Evolutionary conservation across 2,329 filamentous ascomycete genomes (phyloP).

Genomic region (Lachnellula cervina): DNA sequence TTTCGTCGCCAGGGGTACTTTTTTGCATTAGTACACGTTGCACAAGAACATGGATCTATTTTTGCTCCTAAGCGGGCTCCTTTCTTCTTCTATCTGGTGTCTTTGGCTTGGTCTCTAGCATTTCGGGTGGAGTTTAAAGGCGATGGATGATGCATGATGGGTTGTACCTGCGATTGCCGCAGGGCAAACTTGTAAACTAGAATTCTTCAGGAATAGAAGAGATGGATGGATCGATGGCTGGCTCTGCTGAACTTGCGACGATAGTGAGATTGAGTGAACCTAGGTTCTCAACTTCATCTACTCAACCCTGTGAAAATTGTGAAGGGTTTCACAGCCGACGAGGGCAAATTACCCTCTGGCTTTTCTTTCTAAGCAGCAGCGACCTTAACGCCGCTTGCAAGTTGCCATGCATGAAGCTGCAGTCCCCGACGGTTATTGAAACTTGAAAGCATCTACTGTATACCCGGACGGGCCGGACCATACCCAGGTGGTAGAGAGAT

Average conservation of each 20-base stretch:
- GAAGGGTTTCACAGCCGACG: too few species aligned
- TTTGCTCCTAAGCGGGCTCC: conserved; percentile 13
- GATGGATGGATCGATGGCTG: not conserved
- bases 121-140: conserved; percentile 24
- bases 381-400: not conserved
- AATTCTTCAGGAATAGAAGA: conserved; percentile 26
- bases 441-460: not conserved
- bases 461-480: not conserved
- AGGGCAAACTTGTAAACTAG: conserved; percentile 24
- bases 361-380: too few species aligned
- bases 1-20: conserved; percentile 1
- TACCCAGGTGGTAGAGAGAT: not conserved
- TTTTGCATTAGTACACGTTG: conserved; percentile 1
- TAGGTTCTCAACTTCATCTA: too few species aligned
- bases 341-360: too few species aligned
- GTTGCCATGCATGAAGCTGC: not conserved
- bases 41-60: conserved; percentile 13
- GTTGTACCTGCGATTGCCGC: conserved; percentile 1
- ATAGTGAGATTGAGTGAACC: not conserved
- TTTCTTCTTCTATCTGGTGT: conserved; percentile 26
- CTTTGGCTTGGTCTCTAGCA: conserved; percentile 24
- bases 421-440: not conserved
- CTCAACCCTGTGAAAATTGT: too few species aligned
- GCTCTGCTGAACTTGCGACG: not conserved
- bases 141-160: conserved; percentile 7